Evolutionary conservation across 345 rosid species (phyloP).

Genomic region (Theobroma cacao): DNA sequence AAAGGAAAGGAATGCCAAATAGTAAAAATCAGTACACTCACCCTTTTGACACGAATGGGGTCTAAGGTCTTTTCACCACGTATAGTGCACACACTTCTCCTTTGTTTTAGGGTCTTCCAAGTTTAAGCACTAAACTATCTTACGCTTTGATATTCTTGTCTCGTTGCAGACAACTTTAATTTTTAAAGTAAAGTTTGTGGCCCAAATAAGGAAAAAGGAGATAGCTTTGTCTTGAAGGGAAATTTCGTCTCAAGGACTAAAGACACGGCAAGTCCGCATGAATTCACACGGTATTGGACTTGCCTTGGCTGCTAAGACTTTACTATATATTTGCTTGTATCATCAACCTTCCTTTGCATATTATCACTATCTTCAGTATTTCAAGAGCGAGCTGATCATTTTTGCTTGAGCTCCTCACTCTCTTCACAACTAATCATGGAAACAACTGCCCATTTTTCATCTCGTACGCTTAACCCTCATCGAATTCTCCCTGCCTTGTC

Average conservation of each 20-base stretch:
- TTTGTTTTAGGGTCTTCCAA: not conserved
- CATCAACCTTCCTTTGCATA: not conserved
- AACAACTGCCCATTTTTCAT: not conserved
- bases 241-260: not conserved
- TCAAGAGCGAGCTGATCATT: not conserved
- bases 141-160: not conserved
- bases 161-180: not conserved
- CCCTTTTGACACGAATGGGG: not conserved
- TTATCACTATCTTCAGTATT: not conserved
- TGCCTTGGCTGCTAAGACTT: not conserved
- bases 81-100: not conserved
- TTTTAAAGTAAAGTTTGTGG: not conserved
- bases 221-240: not conserved
- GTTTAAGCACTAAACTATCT: not conserved
- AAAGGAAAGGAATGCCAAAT: not conserved
- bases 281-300: not conserved
- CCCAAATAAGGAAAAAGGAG: not conserved
- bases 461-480: not conserved
- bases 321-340: not conserved
- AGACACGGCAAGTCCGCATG: not conserved
- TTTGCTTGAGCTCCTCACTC: not conserved
- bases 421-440: not conserved
- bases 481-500: not conserved
- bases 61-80: not conserved
- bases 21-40: not conserved